Conservation (phyloP, 768 basidiomycete genomes). For the Suillus alpinus region DNA sequence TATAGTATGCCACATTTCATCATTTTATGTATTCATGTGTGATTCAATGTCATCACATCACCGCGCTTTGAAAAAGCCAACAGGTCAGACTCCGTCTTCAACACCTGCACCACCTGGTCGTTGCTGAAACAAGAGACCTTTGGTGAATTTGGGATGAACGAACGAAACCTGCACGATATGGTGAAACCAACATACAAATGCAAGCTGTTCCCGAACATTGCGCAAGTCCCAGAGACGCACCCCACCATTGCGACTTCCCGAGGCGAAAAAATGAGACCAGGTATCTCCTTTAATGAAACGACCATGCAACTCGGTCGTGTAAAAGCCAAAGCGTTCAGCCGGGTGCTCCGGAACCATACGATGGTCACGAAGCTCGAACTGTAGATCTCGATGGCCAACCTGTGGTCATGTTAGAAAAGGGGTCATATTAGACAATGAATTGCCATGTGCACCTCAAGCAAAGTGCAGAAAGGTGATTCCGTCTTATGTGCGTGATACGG, state of each 20-base stretch:
- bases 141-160: not conserved
- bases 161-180: not conserved
- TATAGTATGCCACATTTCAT: not conserved
- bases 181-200: conserved; percentile 18
- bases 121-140: conserved; percentile 34
- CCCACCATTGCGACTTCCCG: conserved; percentile 40
- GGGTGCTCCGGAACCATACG: conserved; percentile 34
- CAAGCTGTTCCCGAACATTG: conserved; percentile 25
- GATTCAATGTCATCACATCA: not conserved
- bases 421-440: not conserved
- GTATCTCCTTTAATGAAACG: conserved; percentile 39
- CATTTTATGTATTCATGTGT: not conserved
- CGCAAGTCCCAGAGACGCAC: conserved; percentile 51
- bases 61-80: conserved; percentile 40
- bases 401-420: conserved; percentile 15
- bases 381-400: conserved; percentile 49
- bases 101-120: conserved; percentile 38
- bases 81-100: conserved; percentile 30
- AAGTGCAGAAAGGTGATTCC: conserved; percentile 36
- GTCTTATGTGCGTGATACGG: conserved; percentile 42
- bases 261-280: conserved; percentile 38
- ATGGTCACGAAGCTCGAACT: conserved; percentile 51
- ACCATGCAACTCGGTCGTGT: conserved; percentile 35
- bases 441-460: conserved; percentile 40
- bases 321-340: conserved; percentile 45